phyloP scores from a whole-genome alignment of 2,329 filamentous ascomycete species.

The Cercospora sesami region DNA sequence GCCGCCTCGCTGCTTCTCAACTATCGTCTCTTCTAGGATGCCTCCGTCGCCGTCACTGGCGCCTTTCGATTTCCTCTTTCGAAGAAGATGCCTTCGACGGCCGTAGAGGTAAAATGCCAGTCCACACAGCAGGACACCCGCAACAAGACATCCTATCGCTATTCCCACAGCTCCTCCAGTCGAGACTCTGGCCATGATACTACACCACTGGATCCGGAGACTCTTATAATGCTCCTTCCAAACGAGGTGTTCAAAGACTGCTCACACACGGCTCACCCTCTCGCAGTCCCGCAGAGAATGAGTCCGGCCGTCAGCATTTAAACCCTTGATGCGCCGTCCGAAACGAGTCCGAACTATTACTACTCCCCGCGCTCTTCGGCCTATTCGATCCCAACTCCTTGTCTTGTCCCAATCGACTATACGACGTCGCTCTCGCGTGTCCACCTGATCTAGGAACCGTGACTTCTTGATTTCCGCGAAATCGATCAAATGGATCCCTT shows the following conservation, averaged over 20 bases:
- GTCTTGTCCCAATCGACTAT: conserved; percentile 2
- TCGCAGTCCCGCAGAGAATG: conserved; percentile 12
- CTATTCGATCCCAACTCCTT: background rate
- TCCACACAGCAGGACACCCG: conserved; percentile 8
- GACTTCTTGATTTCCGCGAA: background rate
- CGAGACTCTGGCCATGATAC: conserved; percentile 11
- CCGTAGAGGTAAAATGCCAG: conserved; percentile 13
- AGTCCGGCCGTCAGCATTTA: conserved; percentile 15
- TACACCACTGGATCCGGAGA: background rate
- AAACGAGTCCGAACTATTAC: conserved; percentile 13
- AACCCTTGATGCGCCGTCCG: conserved; percentile 15
- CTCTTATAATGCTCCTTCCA: background rate
- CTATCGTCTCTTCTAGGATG: conserved; percentile 5
- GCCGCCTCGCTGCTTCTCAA: conserved; percentile 2
- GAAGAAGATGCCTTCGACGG: background rate
- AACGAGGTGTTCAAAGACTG: conserved; percentile 1
- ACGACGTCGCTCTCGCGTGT: conserved; percentile 4
- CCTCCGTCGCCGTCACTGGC: background rate
- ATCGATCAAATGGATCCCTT: conserved; percentile 10
- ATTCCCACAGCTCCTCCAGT: conserved; percentile 15
- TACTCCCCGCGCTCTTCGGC: background rate
- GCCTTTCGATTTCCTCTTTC: background rate
- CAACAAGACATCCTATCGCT: conserved; percentile 14
- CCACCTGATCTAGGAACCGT: background rate
- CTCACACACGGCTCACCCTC: conserved; percentile 14